phyloP scores from a whole-genome alignment of 139 green algal species.

The Astrephomene gubernaculifera region DNA sequence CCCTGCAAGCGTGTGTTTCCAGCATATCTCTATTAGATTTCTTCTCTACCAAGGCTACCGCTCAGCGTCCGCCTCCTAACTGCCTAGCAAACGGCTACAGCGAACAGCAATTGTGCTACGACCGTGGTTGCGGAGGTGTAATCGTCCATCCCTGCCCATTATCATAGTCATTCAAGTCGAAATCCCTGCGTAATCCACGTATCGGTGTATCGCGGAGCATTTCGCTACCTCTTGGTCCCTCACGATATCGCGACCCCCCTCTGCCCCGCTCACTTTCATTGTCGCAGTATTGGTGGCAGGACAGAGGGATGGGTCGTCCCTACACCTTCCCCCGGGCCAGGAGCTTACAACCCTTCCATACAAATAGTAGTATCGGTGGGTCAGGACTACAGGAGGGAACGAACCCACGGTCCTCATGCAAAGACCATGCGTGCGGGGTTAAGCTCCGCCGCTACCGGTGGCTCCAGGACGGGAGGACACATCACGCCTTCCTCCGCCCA shows the following conservation, averaged over 20 bases:
- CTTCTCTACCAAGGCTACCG: too few relatives aligned
- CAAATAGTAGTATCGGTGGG: not conserved
- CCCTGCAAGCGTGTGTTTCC: too few relatives aligned
- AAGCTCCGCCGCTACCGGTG: too few relatives aligned
- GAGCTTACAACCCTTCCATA: constrained; percentile 29
- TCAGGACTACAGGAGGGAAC: too few relatives aligned
- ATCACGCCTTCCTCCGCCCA: too few relatives aligned
- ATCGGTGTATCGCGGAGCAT: not conserved
- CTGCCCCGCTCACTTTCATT: not conserved
- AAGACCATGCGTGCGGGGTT: too few relatives aligned
- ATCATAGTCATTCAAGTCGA: not conserved
- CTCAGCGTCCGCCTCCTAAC: too few relatives aligned
- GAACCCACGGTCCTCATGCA: too few relatives aligned
- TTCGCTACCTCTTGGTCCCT: not conserved
- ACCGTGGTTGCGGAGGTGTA: not conserved
- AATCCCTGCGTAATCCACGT: not conserved
- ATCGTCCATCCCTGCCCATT: not conserved
- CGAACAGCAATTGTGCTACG: too few relatives aligned
- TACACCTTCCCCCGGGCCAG: constrained; percentile 21
- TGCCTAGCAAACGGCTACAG: too few relatives aligned
- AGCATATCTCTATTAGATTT: too few relatives aligned
- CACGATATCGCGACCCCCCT: not conserved
- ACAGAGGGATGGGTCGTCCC: constrained; percentile 29
- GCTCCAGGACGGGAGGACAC: too few relatives aligned
- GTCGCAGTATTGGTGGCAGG: not conserved